Percentiles rank a stretch among this genome's conserved stretches.
Evolutionary conservation across 768 basidiomycete species (phyloP).

Genomic region (Xanthoconium purpureum): DNA sequence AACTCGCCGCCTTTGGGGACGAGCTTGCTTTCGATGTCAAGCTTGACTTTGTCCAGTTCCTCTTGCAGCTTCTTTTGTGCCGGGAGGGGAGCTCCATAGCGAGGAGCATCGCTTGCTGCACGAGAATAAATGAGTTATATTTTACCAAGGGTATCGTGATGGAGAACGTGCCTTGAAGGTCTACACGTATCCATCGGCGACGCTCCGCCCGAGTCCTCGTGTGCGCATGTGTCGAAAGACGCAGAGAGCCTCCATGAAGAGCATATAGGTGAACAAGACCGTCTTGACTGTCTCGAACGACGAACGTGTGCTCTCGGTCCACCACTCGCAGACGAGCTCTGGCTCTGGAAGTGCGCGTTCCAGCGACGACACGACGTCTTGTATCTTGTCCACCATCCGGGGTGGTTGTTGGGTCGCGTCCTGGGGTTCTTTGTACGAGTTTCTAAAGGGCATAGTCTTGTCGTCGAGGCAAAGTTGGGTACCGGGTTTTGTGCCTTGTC

Average conservation of each 20-base stretch:
- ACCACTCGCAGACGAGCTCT: no score
- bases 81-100: conserved; percentile 59
- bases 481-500: no score
- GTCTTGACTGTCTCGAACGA: conserved; percentile 33
- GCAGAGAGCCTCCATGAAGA: conserved; percentile 25
- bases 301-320: no score
- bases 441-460: no score
- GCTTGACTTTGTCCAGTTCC: conserved; percentile 62
- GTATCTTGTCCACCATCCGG: no score
- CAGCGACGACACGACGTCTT: no score
- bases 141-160: no score
- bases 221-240: conserved; percentile 37
- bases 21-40: conserved; percentile 64
- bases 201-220: conserved; percentile 30
- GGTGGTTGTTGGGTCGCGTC: no score
- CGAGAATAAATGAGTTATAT: neutral
- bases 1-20: no score
- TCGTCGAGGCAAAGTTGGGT: no score
- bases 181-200: conserved; percentile 29
- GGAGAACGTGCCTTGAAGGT: conserved; percentile 20
- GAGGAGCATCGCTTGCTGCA: conserved; percentile 53
- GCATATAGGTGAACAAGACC: conserved; percentile 34
- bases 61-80: conserved; percentile 54
- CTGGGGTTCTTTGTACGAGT: no score
- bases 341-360: no score